phyloP scores from a whole-genome alignment of 352 stramenopile species.

The Phytopythium chamaehyphon region DNA sequence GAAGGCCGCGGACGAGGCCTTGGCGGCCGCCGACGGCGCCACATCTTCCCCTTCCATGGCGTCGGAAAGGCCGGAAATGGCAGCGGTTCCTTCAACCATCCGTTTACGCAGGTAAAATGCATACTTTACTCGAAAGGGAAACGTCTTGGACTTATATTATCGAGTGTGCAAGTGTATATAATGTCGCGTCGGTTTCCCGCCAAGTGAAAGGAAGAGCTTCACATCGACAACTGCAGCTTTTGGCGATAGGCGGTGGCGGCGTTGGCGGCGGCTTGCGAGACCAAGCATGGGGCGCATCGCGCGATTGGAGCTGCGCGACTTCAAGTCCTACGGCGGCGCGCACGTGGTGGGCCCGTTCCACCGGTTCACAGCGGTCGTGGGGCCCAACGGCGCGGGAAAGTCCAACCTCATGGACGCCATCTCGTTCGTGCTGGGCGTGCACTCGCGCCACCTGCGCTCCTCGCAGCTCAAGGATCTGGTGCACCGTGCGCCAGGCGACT shows the following conservation, averaged over 20 bases:
- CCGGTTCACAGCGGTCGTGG: constrained; percentile 97
- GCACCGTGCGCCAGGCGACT: constrained; percentile 74
- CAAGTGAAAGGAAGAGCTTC: no score
- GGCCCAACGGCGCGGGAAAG: constrained; percentile 96
- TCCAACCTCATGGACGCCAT: constrained; percentile 96
- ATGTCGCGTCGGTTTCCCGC: no score
- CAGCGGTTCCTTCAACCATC: no score
- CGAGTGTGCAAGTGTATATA: no score
- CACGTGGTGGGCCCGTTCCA: constrained; percentile 96
- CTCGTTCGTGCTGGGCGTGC: constrained; percentile 97
- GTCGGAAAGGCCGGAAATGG: neutral
- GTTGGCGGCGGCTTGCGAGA: neutral
- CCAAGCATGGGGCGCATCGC: constrained; percentile 89
- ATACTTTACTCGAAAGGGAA: no score
- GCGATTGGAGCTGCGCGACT: constrained; percentile 98
- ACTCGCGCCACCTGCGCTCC: constrained; percentile 94
- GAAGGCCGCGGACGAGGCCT: constrained; percentile 43
- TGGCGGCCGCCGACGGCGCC: constrained; percentile 9
- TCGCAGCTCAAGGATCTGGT: constrained; percentile 97
- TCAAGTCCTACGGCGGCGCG: constrained; percentile 97
- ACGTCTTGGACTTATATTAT: no score
- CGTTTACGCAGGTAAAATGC: no score
- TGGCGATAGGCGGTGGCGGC: neutral
- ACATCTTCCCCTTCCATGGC: neutral
- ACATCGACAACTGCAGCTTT: neutral